phyloP scores from a whole-genome alignment of 805 yeast genomes.

The Wickerhamiella cacticola region DNA sequence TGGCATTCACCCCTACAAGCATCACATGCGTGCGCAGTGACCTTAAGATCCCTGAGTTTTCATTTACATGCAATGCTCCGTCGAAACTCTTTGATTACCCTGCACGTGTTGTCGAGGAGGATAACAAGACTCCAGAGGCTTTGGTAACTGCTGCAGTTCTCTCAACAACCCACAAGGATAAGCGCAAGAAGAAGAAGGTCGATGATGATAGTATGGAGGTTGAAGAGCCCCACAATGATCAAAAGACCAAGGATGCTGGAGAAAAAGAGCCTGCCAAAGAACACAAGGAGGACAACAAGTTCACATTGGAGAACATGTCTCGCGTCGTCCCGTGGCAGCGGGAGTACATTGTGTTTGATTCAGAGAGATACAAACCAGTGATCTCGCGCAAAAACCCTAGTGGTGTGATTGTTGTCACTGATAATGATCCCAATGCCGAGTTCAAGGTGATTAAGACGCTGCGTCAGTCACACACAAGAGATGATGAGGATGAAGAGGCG shows the following conservation, averaged over 20 bases:
- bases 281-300: slow-evolving; percentile 39
- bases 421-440: slow-evolving; percentile 30
- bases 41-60: slow-evolving; percentile 74
- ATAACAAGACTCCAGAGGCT: slow-evolving; percentile 75
- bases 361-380: slow-evolving; percentile 62
- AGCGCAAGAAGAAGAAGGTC: slow-evolving; percentile 63
- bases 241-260: slow-evolving; percentile 35
- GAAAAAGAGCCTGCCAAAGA: slow-evolving; percentile 30
- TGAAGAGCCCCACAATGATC: slow-evolving; percentile 64
- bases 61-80: slow-evolving; percentile 68
- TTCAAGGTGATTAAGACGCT: slow-evolving; percentile 66
- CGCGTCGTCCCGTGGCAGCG: slow-evolving; percentile 86
- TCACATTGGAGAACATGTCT: slow-evolving; percentile 62
- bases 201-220: slow-evolving; percentile 36
- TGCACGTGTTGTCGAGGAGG: slow-evolving; percentile 67
- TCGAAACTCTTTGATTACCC: slow-evolving; percentile 79
- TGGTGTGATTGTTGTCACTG: slow-evolving; percentile 28
- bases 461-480: slow-evolving; percentile 79
- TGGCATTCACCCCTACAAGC: slow-evolving; percentile 87
- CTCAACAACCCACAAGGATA: slow-evolving; percentile 89
- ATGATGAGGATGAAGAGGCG: slow-evolving; percentile 47
- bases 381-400: slow-evolving; percentile 37
- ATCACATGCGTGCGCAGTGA: slow-evolving; percentile 77
- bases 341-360: slow-evolving; percentile 69
- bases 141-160: slow-evolving; percentile 75